Evolutionary conservation across 1,284 basidiomycete species (phyloP), one percentile per base, ranked within the genome.

Genomic region (Cutaneotrichosporon mucoides): DNA sequence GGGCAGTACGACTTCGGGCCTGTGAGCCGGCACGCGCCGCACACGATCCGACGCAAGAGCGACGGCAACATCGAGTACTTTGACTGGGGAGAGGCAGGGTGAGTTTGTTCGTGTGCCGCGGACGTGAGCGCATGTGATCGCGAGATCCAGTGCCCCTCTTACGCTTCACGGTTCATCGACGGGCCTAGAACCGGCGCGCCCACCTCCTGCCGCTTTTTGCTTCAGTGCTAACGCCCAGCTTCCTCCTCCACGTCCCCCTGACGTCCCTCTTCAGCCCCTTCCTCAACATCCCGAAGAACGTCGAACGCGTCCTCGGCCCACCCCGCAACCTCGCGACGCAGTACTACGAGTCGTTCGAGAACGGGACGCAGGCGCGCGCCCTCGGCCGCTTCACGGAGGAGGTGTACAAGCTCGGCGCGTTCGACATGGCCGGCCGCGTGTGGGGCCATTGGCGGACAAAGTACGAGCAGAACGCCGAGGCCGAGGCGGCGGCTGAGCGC

Each of bases 71-170:
- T 68, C 50, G 67, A 73, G 52, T 69, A 56, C 47, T 43, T 72
- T 11, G 68, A 74, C 43, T 76, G 73, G 73, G 75, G 69, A 7
- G 69, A 72, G 45, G 61, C 70, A 44, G 74, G 73, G 73, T 75
- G 60, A 70, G 73, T 70, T 38, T 24, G 24, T 24, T 24, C 24
- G 24, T 24, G 24, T 24, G 24, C 24, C 24, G 24, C 24, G 24
- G 24, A 24, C 24, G 24, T 24, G 24, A 24, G 24, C 24, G 24
- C 24, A 24, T 24, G 24, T 24, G 24, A 24, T 24, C 24, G 24
- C 24, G 24, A 24, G 24, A 24, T 24, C 24, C 24, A 24, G 24
- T 24, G 24, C 24, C 24, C 24, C 24, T 24, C 24, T 24, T 24
- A 24, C 24, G 24, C 24, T 24, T 24, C 24, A 24, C 24, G 24